Evolutionary conservation across 768 basidiomycete genomes (phyloP).

Genomic region (Rhizopogon vulgaris): DNA sequence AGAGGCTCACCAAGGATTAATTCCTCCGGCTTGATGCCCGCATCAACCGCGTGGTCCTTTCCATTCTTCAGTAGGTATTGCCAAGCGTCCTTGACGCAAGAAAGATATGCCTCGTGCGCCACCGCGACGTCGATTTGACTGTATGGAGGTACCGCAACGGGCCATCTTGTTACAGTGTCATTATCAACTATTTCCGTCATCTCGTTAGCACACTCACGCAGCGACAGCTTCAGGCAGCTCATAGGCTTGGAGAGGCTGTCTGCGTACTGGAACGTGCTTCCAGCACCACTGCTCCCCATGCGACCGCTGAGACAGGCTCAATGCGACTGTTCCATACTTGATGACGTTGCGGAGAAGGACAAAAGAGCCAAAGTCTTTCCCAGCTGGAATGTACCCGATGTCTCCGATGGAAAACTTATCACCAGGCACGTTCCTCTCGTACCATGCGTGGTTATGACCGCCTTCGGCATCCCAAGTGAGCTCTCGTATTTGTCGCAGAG

Average conservation of each 20-base stretch:
- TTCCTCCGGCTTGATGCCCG: constrained; percentile 34
- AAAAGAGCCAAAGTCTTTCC: constrained; percentile 32
- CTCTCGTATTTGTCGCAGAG: constrained; percentile 32
- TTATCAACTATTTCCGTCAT: not conserved
- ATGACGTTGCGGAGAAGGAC: constrained; percentile 34
- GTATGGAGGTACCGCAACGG: constrained; percentile 33
- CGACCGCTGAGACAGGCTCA: constrained; percentile 18
- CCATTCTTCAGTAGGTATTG: constrained; percentile 29
- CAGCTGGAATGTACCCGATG: constrained; percentile 35
- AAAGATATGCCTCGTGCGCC: constrained; percentile 25
- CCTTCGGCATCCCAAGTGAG: constrained; percentile 27
- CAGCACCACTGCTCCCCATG: constrained; percentile 33
- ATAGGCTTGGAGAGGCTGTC: constrained; percentile 28
- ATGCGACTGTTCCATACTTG: constrained; percentile 19
- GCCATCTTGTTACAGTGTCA: constrained; percentile 30
- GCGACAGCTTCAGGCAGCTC: constrained; percentile 25
- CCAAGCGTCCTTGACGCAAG: constrained; percentile 33
- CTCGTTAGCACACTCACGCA: constrained; percentile 21
- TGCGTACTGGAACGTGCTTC: constrained; percentile 25
- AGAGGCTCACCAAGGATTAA: constrained; percentile 34
- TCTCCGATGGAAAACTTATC: constrained; percentile 39
- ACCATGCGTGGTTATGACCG: constrained; percentile 35
- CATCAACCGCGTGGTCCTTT: constrained; percentile 22
- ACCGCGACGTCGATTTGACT: constrained; percentile 34
- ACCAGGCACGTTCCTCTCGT: constrained; percentile 32